Conservation (phyloP, 805 yeast species). For the Wickerhamomyces queroliae region DNA sequence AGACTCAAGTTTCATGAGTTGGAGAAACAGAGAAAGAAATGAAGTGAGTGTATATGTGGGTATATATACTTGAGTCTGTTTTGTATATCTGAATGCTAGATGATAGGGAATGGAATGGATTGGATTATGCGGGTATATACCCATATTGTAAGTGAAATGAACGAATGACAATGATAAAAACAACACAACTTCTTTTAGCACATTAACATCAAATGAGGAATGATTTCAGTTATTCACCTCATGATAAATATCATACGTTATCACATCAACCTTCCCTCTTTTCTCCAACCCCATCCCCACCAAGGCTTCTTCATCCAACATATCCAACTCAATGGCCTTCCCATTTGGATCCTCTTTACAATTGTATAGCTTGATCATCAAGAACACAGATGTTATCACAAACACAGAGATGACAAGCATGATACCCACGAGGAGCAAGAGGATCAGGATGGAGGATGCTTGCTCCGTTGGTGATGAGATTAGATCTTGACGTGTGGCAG, state of each 20-base stretch:
- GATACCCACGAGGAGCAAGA: constrained; percentile 12
- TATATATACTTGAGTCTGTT: no score
- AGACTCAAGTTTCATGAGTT: constrained; percentile 9
- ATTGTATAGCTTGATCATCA: constrained; percentile 13
- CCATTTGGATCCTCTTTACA: constrained; percentile 8
- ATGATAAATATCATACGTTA: background rate
- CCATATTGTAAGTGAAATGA: background rate
- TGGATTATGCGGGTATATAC: background rate
- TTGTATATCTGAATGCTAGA: no score
- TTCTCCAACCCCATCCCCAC: background rate
- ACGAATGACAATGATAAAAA: background rate
- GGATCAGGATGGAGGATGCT: constrained; percentile 8
- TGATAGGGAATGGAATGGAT: no score
- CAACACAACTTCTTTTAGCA: no score
- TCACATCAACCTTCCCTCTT: background rate
- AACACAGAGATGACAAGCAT: constrained; percentile 10
- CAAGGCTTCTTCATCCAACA: background rate
- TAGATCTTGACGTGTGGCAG: constrained; percentile 13
- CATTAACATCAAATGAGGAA: no score
- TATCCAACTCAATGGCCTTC: constrained; percentile 1
- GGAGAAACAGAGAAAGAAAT: background rate
- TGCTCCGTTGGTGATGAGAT: constrained; percentile 10
- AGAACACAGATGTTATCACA: constrained; percentile 6
- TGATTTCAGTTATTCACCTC: background rate
- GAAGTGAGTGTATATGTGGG: background rate